Conservation (phyloP, 805 yeast genomes). For the Metschnikowia vanudenii region DNA sequence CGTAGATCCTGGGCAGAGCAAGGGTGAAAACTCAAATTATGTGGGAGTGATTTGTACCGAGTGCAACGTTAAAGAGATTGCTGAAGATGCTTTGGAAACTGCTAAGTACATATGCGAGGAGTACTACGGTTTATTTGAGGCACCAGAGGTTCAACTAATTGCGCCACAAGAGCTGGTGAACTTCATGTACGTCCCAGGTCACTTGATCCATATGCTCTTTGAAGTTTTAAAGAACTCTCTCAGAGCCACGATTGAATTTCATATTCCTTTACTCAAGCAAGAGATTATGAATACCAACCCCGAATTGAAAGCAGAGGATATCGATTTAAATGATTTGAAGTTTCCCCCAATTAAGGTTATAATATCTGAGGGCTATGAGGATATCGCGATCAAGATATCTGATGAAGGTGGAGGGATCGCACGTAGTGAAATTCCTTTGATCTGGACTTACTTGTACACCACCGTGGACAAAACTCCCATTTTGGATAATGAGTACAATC, state of each 20-base stretch:
- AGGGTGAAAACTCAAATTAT: conserved; percentile 48
- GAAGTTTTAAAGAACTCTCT: conserved; percentile 85
- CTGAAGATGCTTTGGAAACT: conserved; percentile 85
- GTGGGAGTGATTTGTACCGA: conserved; percentile 88
- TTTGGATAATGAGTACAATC: conserved; percentile 55
- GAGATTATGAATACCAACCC: conserved; percentile 43
- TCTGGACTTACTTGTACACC: conserved; percentile 90
- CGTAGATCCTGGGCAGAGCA: conserved; percentile 12
- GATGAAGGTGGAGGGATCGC: conserved; percentile 96
- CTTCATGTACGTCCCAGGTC: conserved; percentile 93
- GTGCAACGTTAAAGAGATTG: conserved; percentile 79
- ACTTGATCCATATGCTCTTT: conserved; percentile 84
- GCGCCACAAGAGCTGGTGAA: conserved; percentile 69
- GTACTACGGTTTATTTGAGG: conserved; percentile 81
- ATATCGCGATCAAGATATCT: conserved; percentile 83
- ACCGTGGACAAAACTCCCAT: conserved; percentile 75
- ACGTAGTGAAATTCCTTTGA: conserved; percentile 74
- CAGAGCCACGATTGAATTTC: conserved; percentile 85
- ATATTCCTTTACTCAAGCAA: conserved; percentile 49
- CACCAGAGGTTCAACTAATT: conserved; percentile 77
- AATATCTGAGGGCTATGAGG: conserved; percentile 86
- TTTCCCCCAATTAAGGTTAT: conserved; percentile 86
- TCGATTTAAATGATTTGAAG: conserved; percentile 58
- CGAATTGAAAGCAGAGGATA: conserved; percentile 32
- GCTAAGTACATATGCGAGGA: conserved; percentile 90